A percentile compares a stretch with the other conserved stretches of the same genome.
phyloP scores from a whole-genome alignment of 2,329 filamentous ascomycete species.

The Fusarium musae region DNA sequence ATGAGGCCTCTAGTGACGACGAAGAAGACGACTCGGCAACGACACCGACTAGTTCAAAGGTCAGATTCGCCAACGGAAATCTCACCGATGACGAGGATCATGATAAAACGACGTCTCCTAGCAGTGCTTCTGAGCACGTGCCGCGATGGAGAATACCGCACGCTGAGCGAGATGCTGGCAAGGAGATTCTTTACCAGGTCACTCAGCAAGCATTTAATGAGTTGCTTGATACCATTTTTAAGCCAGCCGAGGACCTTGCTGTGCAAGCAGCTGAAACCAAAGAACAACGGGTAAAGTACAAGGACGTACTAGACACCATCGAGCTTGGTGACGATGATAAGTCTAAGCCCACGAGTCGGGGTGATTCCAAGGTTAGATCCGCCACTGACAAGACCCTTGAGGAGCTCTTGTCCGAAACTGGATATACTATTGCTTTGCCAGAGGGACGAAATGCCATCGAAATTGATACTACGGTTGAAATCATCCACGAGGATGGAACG shows the following conservation, averaged over 20 bases:
- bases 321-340: slow-evolving; percentile 46
- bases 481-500: slow-evolving; percentile 39
- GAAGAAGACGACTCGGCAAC: slow-evolving; percentile 58
- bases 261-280: slow-evolving; percentile 73
- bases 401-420: slow-evolving; percentile 56
- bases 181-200: slow-evolving; percentile 90
- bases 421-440: slow-evolving; percentile 55
- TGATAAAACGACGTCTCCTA: slow-evolving; percentile 77
- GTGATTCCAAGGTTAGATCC: slow-evolving; percentile 25
- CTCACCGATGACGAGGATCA: slow-evolving; percentile 77
- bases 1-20: slow-evolving; percentile 58
- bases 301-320: slow-evolving; percentile 59
- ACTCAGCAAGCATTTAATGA: slow-evolving; percentile 94
- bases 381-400: slow-evolving; percentile 44
- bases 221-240: slow-evolving; percentile 87
- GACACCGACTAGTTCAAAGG: slow-evolving; percentile 82
- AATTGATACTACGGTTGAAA: slow-evolving; percentile 43
- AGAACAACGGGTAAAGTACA: slow-evolving; percentile 67
- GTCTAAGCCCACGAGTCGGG: slow-evolving; percentile 15
- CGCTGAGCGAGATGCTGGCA: slow-evolving; percentile 83
- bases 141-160: slow-evolving; percentile 82
- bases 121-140: slow-evolving; percentile 78
- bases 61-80: slow-evolving; percentile 78
- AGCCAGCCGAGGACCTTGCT: slow-evolving; percentile 79
- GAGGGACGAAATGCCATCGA: slow-evolving; percentile 49